Conservation (phyloP, 2,329 filamentous ascomycete species). For the Colletotrichum sidae region DNA sequence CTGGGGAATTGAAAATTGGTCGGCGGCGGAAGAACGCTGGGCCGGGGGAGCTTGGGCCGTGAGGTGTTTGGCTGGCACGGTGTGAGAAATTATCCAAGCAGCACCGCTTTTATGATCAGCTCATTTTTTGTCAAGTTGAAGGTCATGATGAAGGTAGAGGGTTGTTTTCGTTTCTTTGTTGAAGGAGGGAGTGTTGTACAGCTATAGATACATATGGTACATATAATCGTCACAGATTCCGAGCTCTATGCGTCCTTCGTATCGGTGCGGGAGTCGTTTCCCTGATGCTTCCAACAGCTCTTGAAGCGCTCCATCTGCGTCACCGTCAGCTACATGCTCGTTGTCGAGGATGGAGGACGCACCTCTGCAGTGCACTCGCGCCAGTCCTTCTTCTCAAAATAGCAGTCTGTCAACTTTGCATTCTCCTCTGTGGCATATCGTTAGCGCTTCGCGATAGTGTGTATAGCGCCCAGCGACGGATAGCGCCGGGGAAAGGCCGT, state of each 20-base stretch:
- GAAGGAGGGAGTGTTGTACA: slow-evolving; percentile 6
- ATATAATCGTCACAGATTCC: not conserved
- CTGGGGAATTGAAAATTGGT: slow-evolving; percentile 24
- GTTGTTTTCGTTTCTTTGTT: not conserved
- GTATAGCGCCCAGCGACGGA: not conserved
- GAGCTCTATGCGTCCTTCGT: slow-evolving; percentile 71
- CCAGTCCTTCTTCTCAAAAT: slow-evolving; percentile 97
- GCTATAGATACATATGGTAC: not conserved
- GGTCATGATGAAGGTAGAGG: not conserved
- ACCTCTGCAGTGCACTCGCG: slow-evolving; percentile 89
- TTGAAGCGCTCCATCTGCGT: slow-evolving; percentile 90
- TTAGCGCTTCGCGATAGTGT: slow-evolving; percentile 9
- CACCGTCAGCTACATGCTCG: slow-evolving; percentile 4
- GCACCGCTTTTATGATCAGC: slow-evolving; percentile 8
- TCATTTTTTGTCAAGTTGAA: slow-evolving; percentile 1
- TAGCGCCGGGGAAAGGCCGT: slow-evolving; percentile 3
- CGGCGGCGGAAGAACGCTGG: slow-evolving; percentile 28
- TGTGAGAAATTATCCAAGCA: not conserved
- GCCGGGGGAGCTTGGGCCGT: slow-evolving; percentile 34
- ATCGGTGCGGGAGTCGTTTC: slow-evolving; percentile 85
- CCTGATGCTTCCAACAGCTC: slow-evolving; percentile 90
- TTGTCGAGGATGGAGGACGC: slow-evolving; percentile 50
- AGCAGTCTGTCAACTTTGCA: slow-evolving; percentile 91
- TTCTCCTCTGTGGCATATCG: slow-evolving; percentile 76
- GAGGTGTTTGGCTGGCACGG: slow-evolving; percentile 2